Percentiles rank a stretch among this genome's conserved stretches.
Conservation (phyloP, 2,329 filamentous ascomycete genomes). For the Emmonsiellopsis sp. region DNA sequence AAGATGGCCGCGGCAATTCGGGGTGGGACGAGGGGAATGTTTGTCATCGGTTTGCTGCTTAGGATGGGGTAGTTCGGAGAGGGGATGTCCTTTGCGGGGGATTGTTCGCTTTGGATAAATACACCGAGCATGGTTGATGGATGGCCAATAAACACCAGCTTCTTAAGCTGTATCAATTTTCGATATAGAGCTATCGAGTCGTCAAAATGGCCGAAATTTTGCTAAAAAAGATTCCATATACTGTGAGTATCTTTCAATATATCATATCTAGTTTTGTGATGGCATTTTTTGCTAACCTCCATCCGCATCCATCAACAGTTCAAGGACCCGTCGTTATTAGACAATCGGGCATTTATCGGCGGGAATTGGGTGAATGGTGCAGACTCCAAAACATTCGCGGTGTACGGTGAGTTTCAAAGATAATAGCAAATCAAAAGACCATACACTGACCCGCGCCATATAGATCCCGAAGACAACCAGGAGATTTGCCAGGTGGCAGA, state of each 20-base stretch:
- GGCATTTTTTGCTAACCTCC: not conserved
- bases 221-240: constrained; percentile 5
- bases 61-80: no score
- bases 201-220: constrained; percentile 1
- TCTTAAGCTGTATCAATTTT: not conserved
- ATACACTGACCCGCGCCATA: not conserved
- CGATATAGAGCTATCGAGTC: not conserved
- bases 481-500: constrained; percentile 6
- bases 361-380: constrained; percentile 8
- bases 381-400: constrained; percentile 5
- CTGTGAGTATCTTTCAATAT: not conserved
- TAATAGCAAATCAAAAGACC: not conserved
- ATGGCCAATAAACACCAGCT: not conserved
- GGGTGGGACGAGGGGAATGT: not conserved
- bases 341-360: constrained; percentile 6
- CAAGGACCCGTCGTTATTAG: constrained; percentile 7
- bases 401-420: not conserved
- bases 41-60: not conserved
- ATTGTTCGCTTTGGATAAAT: not conserved
- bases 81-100: no score
- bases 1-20: not conserved
- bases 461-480: constrained; percentile 9
- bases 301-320: constrained; percentile 1
- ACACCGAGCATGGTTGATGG: not conserved
- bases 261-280: not conserved